phyloP scores from a whole-genome alignment of 2,329 filamentous ascomycete species.

The Blastomyces silverae region DNA sequence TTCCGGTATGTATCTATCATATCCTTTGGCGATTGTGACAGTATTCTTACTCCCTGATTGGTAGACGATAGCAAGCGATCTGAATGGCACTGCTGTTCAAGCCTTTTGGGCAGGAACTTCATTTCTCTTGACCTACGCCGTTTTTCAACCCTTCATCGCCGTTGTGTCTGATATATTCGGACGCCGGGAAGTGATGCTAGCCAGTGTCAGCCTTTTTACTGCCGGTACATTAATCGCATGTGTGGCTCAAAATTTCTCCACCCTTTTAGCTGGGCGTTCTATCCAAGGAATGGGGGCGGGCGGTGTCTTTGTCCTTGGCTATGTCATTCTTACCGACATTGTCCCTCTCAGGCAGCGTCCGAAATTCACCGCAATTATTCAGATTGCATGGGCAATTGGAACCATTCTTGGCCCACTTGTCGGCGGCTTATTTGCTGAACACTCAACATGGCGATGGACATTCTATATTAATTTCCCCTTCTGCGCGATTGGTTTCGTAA shows the following conservation, averaged over 20 bases:
- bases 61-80: conserved; percentile 41
- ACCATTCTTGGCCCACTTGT: conserved; percentile 24
- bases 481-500: conserved; percentile 42
- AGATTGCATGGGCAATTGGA: conserved; percentile 39
- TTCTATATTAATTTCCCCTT: conserved; percentile 59
- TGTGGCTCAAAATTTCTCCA: conserved; percentile 37
- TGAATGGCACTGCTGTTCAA: conserved; percentile 47
- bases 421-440: conserved; percentile 21
- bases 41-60: neutral
- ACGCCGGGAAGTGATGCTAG: conserved; percentile 37
- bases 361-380: conserved; percentile 35
- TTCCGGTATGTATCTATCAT: conserved; percentile 5
- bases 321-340: conserved; percentile 42
- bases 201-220: conserved; percentile 39
- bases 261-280: conserved; percentile 41
- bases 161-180: conserved; percentile 51
- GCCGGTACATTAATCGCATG: conserved; percentile 39
- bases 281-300: conserved; percentile 45
- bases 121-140: conserved; percentile 41
- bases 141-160: conserved; percentile 45
- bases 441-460: conserved; percentile 51
- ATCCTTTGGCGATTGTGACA: neutral
- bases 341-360: conserved; percentile 37
- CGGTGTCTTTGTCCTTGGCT: conserved; percentile 37
- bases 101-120: conserved; percentile 60